Evolutionary conservation across 768 basidiomycete species (phyloP).

Genomic region (Multifurca ochricompacta): DNA sequence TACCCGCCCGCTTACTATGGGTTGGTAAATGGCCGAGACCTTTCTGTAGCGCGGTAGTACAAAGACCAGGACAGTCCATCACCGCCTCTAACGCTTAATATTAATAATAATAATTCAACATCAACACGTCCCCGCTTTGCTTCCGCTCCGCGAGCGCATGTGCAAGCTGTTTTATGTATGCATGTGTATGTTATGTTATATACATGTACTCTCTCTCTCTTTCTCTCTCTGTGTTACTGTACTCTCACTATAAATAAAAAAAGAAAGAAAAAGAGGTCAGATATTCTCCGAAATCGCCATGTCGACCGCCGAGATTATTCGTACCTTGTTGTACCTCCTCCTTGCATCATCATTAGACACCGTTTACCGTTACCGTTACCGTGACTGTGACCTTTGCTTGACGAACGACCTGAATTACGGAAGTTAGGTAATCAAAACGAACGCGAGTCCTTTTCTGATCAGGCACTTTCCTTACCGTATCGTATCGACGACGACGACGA

Average conservation of each 20-base stretch:
- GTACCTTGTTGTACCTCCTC: no score
- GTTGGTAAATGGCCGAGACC: no score
- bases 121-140: conserved; percentile 18
- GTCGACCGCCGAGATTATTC: neutral
- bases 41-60: no score
- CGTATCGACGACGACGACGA: no score
- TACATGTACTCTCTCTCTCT: neutral
- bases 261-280: no score
- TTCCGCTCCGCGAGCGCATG: conserved; percentile 5
- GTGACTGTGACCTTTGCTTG: no score
- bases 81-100: conserved; percentile 8
- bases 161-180: no score
- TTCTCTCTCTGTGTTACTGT: neutral
- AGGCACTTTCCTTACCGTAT: conserved; percentile 20
- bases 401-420: no score
- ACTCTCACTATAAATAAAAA: no score
- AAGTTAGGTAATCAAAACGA: neutral
- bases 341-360: neutral
- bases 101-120: conserved; percentile 9
- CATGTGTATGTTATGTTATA: no score
- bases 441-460: conserved; percentile 10
- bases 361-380: no score
- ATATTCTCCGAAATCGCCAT: neutral
- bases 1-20: neutral
- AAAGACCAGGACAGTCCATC: no score